Conservation (phyloP, 805 yeast species). For the Saccharomycopsis schoenii region DNA sequence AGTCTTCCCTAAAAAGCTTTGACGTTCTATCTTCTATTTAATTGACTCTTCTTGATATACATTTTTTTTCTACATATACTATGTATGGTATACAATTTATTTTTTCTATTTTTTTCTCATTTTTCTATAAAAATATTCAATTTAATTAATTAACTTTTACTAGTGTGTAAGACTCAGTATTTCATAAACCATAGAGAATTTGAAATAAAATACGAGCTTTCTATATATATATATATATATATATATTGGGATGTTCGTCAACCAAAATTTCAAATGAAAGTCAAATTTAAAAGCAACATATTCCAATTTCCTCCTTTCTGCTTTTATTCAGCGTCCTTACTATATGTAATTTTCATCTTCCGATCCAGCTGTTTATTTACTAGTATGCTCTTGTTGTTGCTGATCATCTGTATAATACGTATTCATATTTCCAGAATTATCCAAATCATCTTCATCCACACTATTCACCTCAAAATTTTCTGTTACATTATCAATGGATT, state of each 20-base stretch:
- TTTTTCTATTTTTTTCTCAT: background rate
- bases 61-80: background rate
- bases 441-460: slow-evolving; percentile 10
- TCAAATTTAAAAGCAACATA: no score
- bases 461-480: slow-evolving; percentile 17
- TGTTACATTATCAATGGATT: slow-evolving; percentile 1
- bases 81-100: background rate
- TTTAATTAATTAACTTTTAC: background rate
- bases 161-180: no score
- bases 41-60: background rate
- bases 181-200: no score
- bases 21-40: background rate
- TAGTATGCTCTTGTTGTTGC: background rate
- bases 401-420: background rate
- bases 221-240: background rate
- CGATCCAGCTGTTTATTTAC: background rate
- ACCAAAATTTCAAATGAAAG: background rate
- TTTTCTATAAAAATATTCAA: background rate
- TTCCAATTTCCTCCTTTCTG: background rate
- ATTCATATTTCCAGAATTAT: background rate
- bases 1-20: no score
- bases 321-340: no score
- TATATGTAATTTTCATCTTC: no score
- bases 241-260: background rate
- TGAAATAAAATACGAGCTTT: background rate